phyloP scores from a whole-genome alignment of 169 alveolate species.

The Plasmodium inui region DNA sequence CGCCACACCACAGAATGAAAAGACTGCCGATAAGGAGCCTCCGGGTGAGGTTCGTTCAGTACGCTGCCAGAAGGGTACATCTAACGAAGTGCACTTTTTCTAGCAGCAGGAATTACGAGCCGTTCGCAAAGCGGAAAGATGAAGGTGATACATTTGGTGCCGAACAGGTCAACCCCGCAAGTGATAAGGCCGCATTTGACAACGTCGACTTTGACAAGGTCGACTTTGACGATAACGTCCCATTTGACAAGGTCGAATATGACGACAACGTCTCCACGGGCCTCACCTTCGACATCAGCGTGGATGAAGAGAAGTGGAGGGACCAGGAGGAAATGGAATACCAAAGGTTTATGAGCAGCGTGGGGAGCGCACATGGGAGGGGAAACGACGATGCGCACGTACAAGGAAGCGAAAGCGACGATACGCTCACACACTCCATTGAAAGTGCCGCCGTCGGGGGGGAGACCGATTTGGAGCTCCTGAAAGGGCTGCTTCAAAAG shows the following conservation, averaged over 20 bases:
- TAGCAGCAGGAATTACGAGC: not conserved
- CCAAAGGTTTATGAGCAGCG: slow-evolving; percentile 18
- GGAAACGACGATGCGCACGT: not conserved
- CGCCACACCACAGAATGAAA: slow-evolving; percentile 9
- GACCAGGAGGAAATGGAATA: slow-evolving; percentile 51
- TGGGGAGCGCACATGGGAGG: not conserved
- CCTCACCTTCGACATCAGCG: slow-evolving; percentile 36
- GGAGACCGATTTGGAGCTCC: not conserved
- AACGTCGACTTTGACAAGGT: slow-evolving; percentile 6
- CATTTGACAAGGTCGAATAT: slow-evolving; percentile 17
- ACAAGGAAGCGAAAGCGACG: not conserved
- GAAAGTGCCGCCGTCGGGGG: not conserved
- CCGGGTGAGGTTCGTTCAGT: not conserved
- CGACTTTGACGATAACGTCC: slow-evolving; percentile 28
- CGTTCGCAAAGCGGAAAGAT: not conserved
- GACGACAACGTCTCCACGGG: slow-evolving; percentile 24
- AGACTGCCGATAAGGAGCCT: slow-evolving; percentile 19
- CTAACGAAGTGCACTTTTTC: not conserved
- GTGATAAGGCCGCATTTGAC: not conserved
- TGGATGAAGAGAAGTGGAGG: slow-evolving; percentile 57
- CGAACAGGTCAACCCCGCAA: not conserved
- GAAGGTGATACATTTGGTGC: not conserved
- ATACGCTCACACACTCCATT: not conserved
- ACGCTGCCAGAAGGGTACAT: not conserved
- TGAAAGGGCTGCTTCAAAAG: not conserved